Base-by-base conservation (phyloP, 2,329 filamentous ascomycete species). In the Exophiala sp. region DNA sequence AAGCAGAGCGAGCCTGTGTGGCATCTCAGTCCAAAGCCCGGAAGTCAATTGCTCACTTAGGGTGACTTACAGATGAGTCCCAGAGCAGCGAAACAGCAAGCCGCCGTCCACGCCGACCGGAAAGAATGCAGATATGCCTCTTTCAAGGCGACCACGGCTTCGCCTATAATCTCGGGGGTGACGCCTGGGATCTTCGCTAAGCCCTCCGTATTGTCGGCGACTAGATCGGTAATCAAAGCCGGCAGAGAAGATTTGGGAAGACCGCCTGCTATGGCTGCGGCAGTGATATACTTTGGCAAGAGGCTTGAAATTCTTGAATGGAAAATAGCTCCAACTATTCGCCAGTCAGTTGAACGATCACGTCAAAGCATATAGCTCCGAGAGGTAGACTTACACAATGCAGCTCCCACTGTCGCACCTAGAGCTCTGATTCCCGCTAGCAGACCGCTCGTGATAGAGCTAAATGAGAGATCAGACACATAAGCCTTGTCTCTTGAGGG, bases 241-340 rank as follows among this genome's bases (percentile, higher is more conserved):
- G 45, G 46, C 9, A 60, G n/a, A 16, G 47, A 53, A 14, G 41
- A 11, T 38, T 49, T 21, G 12, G 57, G 54, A 10, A 60, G 36
- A 14, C 57, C 57, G 18, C 40, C 42, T 16, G 47, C 46, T 24
- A 60, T 16, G 21, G 55, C 54, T 8, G 57, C 57, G 9, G 39
- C 42, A 3, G 57, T n/a, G 33, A 60, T 46, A 11, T 52, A 44
- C 5, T 16, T 14, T n/a, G 50, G 44, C 18, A 60, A 34, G 33
- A 57, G 45, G 24, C 10, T 48, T 11, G 29, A 41, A n/a, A 54
- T 41, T 32, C 49, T 49, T 9, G 57, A 60, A 36, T 55, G 52
- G 43, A 60, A 60, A 39, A 57, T 57, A 4, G 57, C 57, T 38
- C 35, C 52, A 40, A 57, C 57, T 59, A 38, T 21, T 24, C 24